phyloP scores from a whole-genome alignment of 2,329 filamentous ascomycete species.

The Penicillium sp. region DNA sequence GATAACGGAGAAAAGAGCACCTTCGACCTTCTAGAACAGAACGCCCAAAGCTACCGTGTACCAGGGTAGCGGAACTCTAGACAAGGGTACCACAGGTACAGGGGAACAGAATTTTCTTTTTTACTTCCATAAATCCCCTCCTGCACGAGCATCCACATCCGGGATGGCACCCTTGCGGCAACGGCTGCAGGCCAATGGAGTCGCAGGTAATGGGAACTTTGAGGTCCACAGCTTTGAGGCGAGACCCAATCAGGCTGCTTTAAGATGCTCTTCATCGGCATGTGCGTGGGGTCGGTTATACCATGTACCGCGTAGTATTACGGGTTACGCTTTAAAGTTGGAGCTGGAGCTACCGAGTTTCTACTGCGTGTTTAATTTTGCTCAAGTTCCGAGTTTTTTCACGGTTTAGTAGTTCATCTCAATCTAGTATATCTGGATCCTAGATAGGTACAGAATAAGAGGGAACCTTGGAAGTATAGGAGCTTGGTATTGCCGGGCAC shows the following conservation, averaged over 20 bases:
- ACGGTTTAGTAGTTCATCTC: no score
- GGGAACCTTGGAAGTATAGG: neutral
- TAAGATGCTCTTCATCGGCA: constrained; percentile 20
- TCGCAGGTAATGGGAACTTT: constrained; percentile 10
- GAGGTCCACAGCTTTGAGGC: constrained; percentile 2
- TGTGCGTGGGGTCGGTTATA: constrained; percentile 11
- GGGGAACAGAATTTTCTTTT: neutral
- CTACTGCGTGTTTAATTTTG: neutral
- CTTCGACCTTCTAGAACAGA: neutral
- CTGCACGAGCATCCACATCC: constrained; percentile 21
- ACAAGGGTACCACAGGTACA: neutral
- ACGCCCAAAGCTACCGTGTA: neutral
- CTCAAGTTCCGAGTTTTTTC: no score
- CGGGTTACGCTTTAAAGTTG: neutral
- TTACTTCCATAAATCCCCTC: constrained; percentile 6
- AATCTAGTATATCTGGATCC: no score
- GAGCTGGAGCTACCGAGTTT: neutral
- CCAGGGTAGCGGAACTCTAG: neutral
- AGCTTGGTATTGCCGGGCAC: constrained; percentile 4
- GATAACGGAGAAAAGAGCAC: neutral
- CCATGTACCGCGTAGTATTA: constrained; percentile 3
- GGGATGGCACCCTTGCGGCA: constrained; percentile 21
- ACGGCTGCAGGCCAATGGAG: constrained; percentile 13
- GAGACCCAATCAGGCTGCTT: constrained; percentile 22
- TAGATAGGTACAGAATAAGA: no score